Conservation (phyloP, 108 stramenopile species). For the Skeletonema costatum region DNA sequence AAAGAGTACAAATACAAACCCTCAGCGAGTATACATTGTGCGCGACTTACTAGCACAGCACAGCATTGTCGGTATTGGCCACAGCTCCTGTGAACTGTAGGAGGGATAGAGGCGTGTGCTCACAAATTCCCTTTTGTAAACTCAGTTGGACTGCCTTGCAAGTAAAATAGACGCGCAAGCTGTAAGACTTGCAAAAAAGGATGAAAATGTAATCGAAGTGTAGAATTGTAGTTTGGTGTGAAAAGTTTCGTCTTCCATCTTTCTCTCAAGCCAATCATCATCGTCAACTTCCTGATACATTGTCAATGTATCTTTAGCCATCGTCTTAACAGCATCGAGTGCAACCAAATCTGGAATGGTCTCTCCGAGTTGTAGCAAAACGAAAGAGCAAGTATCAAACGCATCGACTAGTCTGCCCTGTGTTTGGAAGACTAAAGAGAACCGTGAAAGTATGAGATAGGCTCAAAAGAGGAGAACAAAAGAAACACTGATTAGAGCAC, state of each 20-base stretch:
- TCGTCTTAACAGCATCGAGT: not conserved
- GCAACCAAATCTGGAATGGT: not conserved
- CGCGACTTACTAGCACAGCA: not conserved
- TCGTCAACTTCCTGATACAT: not conserved
- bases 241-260: not conserved
- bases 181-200: not conserved
- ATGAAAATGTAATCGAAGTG: not conserved
- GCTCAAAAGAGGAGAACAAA: not conserved
- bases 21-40: not conserved
- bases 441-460: not conserved
- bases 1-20: not conserved
- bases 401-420: not conserved
- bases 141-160: not conserved
- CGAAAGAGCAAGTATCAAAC: not conserved
- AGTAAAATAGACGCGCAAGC: not conserved
- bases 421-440: not conserved
- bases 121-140: no score
- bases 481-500: not conserved
- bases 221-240: not conserved
- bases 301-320: not conserved
- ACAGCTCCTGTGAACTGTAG: not conserved
- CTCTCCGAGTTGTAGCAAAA: not conserved
- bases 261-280: not conserved
- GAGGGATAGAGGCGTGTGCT: not conserved
- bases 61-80: not conserved